A percentile compares a stretch with the other conserved stretches of the same genome.
These are phyloP conservation scores for Zopfia rhizophila DNA, from an alignment of 2,329 filamentous ascomycete species.

Conservation along the genomic window DNA sequence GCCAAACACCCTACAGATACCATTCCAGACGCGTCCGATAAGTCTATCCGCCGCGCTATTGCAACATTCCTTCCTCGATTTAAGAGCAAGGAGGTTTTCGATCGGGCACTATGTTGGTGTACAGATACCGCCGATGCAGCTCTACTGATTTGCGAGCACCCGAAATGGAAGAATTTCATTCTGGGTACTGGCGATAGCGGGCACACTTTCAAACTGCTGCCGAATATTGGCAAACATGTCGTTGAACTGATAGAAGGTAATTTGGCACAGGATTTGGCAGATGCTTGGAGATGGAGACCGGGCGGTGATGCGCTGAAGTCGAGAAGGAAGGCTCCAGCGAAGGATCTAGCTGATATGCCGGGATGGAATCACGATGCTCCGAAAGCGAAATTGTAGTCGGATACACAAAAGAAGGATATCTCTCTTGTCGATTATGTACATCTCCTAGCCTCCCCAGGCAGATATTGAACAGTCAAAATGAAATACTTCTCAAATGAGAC, in stretches of 20 bases:
- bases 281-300: constrained; percentile 59
- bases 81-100: constrained; percentile 53
- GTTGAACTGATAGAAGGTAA: constrained; percentile 58
- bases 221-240: constrained; percentile 60
- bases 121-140: constrained; percentile 71
- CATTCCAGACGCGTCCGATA: constrained; percentile 58
- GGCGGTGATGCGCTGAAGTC: constrained; percentile 59
- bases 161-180: constrained; percentile 60
- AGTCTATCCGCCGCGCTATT: constrained; percentile 45
- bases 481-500: too few species aligned
- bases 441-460: too few species aligned
- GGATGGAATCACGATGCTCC: constrained; percentile 53
- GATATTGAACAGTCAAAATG: too few species aligned
- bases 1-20: constrained; percentile 57
- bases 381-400: too few species aligned
- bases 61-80: constrained; percentile 57
- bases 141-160: constrained; percentile 66
- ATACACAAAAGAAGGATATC: too few species aligned
- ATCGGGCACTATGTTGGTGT: constrained; percentile 67
- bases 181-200: constrained; percentile 61
- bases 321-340: constrained; percentile 52
- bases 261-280: constrained; percentile 51
- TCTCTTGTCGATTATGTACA: too few species aligned
- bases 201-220: constrained; percentile 60
- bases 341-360: constrained; percentile 59